Conservation (phyloP, 805 yeast species). For the Komagataella populi region DNA sequence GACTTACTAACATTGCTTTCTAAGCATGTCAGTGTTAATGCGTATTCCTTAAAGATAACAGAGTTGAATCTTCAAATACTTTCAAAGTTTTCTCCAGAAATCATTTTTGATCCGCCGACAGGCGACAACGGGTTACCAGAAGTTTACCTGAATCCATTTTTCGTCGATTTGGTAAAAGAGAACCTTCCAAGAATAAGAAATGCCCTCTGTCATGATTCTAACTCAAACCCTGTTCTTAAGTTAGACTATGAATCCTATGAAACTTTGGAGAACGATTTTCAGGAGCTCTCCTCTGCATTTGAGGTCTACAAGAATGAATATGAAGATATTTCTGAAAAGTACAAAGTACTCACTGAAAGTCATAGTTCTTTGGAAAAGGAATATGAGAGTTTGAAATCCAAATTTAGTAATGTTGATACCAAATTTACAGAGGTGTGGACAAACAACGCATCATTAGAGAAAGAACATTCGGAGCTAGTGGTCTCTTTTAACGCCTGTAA, state of each 20-base stretch:
- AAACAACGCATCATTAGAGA: neutral
- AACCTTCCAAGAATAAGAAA: conserved; percentile 53
- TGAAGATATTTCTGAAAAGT: neutral
- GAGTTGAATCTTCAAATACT: conserved; percentile 52
- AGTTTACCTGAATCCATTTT: conserved; percentile 55
- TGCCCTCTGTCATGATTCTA: conserved; percentile 65
- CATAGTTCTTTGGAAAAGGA: neutral
- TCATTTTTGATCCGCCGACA: conserved; percentile 33
- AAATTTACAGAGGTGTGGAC: neutral
- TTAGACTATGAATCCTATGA: conserved; percentile 51
- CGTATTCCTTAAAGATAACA: conserved; percentile 57
- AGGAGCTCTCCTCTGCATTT: conserved; percentile 7
- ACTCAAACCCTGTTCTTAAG: conserved; percentile 51
- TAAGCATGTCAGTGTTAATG: conserved; percentile 69
- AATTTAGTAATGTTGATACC: conserved; percentile 5
- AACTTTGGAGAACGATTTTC: conserved; percentile 24
- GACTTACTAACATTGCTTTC: conserved; percentile 50
- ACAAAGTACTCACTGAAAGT: neutral
- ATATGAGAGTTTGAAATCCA: conserved; percentile 6
- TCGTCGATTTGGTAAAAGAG: conserved; percentile 55
- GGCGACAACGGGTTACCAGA: conserved; percentile 85
- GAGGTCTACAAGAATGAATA: conserved; percentile 7
- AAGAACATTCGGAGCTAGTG: neutral
- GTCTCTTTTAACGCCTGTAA: neutral
- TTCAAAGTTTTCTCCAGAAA: conserved; percentile 39